These are phyloP conservation scores for Amanita molliuscula DNA, from an alignment of 768 basidiomycete genomes.

Conservation along the genomic window DNA sequence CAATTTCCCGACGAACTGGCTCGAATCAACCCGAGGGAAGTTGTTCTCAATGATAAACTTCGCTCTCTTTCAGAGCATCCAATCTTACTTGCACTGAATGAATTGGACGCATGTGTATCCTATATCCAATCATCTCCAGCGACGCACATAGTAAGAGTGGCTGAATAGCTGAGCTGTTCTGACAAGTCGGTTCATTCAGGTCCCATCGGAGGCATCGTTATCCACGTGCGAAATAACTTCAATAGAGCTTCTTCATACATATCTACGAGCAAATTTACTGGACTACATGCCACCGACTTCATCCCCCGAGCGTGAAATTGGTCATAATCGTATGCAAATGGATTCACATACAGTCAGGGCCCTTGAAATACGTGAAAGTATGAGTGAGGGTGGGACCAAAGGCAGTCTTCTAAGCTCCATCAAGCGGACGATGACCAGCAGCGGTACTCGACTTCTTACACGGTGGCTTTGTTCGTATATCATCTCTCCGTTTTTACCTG, in stretches of 20 bases:
- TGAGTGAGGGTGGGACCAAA: constrained; percentile 58
- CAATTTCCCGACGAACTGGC: constrained; percentile 72
- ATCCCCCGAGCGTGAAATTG: constrained; percentile 45
- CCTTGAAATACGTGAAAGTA: constrained; percentile 74
- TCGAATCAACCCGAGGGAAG: constrained; percentile 72
- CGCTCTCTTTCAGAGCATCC: constrained; percentile 29
- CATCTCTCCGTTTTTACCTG: constrained; percentile 18
- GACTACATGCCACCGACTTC: constrained; percentile 68
- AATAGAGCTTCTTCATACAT: constrained; percentile 18
- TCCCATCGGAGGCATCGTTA: background rate
- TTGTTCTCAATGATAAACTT: constrained; percentile 50
- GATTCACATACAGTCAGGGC: constrained; percentile 83
- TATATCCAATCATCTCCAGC: constrained; percentile 21
- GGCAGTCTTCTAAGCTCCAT: constrained; percentile 70
- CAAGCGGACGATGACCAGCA: constrained; percentile 67
- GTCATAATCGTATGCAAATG: constrained; percentile 67
- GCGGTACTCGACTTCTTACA: constrained; percentile 65
- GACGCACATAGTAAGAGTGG: background rate
- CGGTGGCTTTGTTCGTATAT: constrained; percentile 64
- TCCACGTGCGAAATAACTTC: constrained; percentile 1
- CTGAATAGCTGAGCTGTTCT: background rate
- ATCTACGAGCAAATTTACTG: constrained; percentile 56
- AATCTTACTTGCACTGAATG: constrained; percentile 35
- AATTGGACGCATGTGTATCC: constrained; percentile 48
- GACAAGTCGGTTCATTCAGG: background rate